A percentile compares a stretch with the other conserved stretches of the same genome.
Evolutionary conservation across 129 eudicot genomes (phyloP).

Genomic region (Lactuca sativa): DNA sequence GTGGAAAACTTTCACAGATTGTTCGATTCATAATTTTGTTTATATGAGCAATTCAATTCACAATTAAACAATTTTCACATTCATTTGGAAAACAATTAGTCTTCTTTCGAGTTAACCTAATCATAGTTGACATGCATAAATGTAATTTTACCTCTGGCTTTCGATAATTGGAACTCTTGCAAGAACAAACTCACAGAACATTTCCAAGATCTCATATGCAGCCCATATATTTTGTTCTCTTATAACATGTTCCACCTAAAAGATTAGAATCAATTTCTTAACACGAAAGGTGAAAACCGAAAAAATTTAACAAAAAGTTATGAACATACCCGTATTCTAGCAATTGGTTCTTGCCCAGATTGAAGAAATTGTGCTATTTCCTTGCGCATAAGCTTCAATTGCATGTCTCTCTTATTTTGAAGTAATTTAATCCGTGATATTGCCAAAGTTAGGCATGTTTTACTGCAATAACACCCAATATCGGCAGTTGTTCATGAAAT

Average conservation of each 20-base stretch:
- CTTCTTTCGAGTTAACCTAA: too few species aligned
- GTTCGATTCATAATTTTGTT: too few species aligned
- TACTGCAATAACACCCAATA: constrained; percentile 55
- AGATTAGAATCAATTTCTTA: background rate
- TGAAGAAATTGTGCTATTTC: constrained; percentile 92
- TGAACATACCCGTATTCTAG: constrained; percentile 67
- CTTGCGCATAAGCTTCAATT: constrained; percentile 83
- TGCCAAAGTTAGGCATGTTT: constrained; percentile 83
- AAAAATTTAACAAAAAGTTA: constrained; percentile 6
- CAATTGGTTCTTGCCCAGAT: constrained; percentile 92
- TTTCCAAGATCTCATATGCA: constrained; percentile 85
- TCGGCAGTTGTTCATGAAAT: constrained; percentile 6
- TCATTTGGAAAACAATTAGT: too few species aligned
- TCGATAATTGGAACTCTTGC: constrained; percentile 95
- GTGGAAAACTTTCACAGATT: too few species aligned
- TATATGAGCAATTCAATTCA: too few species aligned
- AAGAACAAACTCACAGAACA: constrained; percentile 93
- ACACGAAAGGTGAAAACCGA: background rate
- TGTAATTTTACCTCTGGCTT: constrained; percentile 66
- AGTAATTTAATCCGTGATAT: constrained; percentile 86
- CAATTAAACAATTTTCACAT: too few species aligned
- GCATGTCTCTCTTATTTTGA: constrained; percentile 88
- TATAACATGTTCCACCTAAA: constrained; percentile 94
- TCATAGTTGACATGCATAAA: too few species aligned
- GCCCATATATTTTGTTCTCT: constrained; percentile 91